Conservation (phyloP, 2,329 filamentous ascomycete species). For the Pestalotiopsis sp. region DNA sequence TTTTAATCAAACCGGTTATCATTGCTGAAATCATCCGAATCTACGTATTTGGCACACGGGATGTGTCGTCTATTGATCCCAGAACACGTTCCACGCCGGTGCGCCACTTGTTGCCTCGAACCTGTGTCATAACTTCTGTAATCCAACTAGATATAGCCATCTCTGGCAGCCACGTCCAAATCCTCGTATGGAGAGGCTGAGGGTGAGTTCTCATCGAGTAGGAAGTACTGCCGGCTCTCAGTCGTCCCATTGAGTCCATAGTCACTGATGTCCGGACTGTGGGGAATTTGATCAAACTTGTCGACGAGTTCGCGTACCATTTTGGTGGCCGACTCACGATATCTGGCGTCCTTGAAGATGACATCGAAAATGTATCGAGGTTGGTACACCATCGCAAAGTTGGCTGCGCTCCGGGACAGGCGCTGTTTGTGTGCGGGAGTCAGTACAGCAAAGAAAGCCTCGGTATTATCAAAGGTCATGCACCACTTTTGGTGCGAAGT, state of each 20-base stretch:
- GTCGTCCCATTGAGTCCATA: not conserved
- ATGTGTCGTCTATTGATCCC: too few species aligned
- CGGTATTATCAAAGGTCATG: constrained; percentile 5
- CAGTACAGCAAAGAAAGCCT: not conserved
- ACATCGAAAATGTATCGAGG: constrained; percentile 3
- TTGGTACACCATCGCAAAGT: constrained; percentile 4
- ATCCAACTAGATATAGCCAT: too few species aligned
- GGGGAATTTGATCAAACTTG: not conserved
- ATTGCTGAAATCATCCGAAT: too few species aligned
- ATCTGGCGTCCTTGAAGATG: constrained; percentile 4
- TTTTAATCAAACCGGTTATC: too few species aligned
- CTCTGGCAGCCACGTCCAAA: too few species aligned
- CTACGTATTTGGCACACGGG: too few species aligned
- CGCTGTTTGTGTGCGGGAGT: not conserved
- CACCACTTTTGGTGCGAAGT: constrained; percentile 4
- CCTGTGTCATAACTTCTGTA: too few species aligned
- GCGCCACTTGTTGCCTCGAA: too few species aligned
- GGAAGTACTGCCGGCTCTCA: constrained; percentile 5
- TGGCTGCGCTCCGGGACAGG: not conserved
- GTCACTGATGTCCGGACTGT: constrained; percentile 2
- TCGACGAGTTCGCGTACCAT: not conserved
- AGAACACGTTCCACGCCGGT: too few species aligned
- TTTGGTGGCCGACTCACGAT: constrained; percentile 4
- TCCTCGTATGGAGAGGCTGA: not conserved
- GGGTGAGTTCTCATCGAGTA: not conserved